Conservation (phyloP, 116 monocot species). For the Posidonia oceanica region DNA sequence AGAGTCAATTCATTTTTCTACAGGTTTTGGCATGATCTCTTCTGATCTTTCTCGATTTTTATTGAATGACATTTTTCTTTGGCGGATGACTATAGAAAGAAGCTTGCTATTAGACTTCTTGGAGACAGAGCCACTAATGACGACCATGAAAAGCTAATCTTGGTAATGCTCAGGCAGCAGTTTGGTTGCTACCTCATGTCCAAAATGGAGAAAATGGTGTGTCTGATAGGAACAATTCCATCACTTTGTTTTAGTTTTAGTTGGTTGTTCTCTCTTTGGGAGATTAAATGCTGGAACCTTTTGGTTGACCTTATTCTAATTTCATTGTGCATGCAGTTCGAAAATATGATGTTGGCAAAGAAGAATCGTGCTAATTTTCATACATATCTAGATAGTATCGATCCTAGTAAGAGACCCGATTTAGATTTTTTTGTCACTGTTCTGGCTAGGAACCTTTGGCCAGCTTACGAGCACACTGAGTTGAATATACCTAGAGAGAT, state of each 20-base stretch:
- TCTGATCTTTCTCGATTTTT: no score
- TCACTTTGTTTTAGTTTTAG: no score
- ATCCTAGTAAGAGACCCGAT: constrained; percentile 24
- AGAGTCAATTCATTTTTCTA: no score
- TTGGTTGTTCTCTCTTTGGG: neutral
- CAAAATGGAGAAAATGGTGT: constrained; percentile 61
- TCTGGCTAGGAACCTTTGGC: constrained; percentile 52
- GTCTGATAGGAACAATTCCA: neutral
- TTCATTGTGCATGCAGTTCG: constrained; percentile 20
- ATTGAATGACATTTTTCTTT: no score
- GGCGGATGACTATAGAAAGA: constrained; percentile 19
- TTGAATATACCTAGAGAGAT: constrained; percentile 47
- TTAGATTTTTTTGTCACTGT: constrained; percentile 47
- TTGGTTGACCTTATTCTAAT: neutral
- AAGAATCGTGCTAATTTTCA: constrained; percentile 35
- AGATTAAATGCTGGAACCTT: neutral
- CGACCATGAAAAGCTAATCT: constrained; percentile 40
- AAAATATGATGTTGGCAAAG: constrained; percentile 39
- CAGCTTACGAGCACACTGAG: constrained; percentile 42
- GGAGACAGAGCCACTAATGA: constrained; percentile 39
- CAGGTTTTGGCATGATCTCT: no score
- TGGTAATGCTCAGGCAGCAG: constrained; percentile 44
- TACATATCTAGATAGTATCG: constrained; percentile 25
- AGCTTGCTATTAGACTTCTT: constrained; percentile 36
- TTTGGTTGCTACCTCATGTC: constrained; percentile 46